phyloP scores from a whole-genome alignment of 495 filamentous ascomycete species.

The Aspergillus carlsbadensis region DNA sequence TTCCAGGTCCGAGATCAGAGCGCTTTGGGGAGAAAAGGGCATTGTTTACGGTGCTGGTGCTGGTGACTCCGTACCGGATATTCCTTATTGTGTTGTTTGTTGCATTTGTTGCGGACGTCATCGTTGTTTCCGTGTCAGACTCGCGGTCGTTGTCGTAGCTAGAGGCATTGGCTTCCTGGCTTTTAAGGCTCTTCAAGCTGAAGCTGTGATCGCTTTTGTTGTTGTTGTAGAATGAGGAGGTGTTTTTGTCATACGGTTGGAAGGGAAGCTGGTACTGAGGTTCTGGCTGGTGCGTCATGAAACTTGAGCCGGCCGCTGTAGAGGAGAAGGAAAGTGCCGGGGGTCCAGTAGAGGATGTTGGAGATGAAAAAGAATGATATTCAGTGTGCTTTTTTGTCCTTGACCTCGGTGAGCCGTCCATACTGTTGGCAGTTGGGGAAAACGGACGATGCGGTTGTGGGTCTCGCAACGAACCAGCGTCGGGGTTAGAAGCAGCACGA shows the following conservation, averaged over 20 bases:
- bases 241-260: conserved; percentile 12
- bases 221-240: conserved; percentile 14
- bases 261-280: conserved; percentile 23
- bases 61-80: conserved; percentile 36
- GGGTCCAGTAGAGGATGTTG: conserved; percentile 18
- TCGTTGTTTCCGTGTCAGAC: conserved; percentile 43
- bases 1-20: conserved; percentile 37
- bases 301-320: conserved; percentile 31
- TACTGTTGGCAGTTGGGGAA: not conserved
- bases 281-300: conserved; percentile 29
- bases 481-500: conserved; percentile 3
- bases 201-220: conserved; percentile 37
- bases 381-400: conserved; percentile 15
- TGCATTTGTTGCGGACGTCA: conserved; percentile 34
- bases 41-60: conserved; percentile 13
- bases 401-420: conserved; percentile 12
- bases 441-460: not conserved
- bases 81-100: conserved; percentile 41
- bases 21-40: conserved; percentile 33
- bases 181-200: conserved; percentile 36
- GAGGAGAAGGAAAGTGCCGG: conserved; percentile 35
- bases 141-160: conserved; percentile 37
- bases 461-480: conserved; percentile 5
- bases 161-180: conserved; percentile 31
- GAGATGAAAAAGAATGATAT: conserved; percentile 22